These are phyloP conservation scores for Podospora fimiseda DNA, from an alignment of 495 filamentous ascomycete species.

Conservation along the genomic window DNA sequence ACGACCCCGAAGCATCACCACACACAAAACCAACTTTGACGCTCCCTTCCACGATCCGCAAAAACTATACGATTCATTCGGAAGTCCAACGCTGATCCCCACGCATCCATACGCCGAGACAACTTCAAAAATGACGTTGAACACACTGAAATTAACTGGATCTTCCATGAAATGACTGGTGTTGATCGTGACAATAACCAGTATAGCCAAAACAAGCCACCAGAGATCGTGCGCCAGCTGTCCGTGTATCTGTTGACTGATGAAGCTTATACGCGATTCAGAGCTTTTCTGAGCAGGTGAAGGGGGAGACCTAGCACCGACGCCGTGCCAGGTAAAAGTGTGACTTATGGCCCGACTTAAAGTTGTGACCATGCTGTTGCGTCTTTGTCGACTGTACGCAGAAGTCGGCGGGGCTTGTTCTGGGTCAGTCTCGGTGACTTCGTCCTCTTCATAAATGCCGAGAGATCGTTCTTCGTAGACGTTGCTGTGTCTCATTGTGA, in stretches of 20 bases:
- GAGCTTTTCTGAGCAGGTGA: conserved; percentile 12
- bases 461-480: conserved; percentile 62
- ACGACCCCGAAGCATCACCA: conserved; percentile 70
- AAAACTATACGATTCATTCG: conserved; percentile 63
- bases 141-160: conserved; percentile 66
- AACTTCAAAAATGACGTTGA: conserved; percentile 82
- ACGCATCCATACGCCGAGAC: conserved; percentile 83
- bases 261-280: conserved; percentile 39
- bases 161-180: conserved; percentile 56
- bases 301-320: conserved; percentile 24
- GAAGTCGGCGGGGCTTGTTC: conserved; percentile 2
- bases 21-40: conserved; percentile 70
- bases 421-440: conserved; percentile 12
- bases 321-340: conserved; percentile 34
- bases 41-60: conserved; percentile 63
- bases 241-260: conserved; percentile 64
- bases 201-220: conserved; percentile 71
- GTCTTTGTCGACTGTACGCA: conserved; percentile 13
- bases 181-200: conserved; percentile 71
- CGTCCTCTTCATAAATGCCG: conserved; percentile 58
- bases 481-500: conserved; percentile 61
- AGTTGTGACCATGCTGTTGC: conserved; percentile 19
- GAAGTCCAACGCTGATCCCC: conserved; percentile 68
- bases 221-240: conserved; percentile 83
- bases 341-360: conserved; percentile 24